Conservation (phyloP, 1,284 basidiomycete species). For the Anthracocystis panici-leucophaei region DNA sequence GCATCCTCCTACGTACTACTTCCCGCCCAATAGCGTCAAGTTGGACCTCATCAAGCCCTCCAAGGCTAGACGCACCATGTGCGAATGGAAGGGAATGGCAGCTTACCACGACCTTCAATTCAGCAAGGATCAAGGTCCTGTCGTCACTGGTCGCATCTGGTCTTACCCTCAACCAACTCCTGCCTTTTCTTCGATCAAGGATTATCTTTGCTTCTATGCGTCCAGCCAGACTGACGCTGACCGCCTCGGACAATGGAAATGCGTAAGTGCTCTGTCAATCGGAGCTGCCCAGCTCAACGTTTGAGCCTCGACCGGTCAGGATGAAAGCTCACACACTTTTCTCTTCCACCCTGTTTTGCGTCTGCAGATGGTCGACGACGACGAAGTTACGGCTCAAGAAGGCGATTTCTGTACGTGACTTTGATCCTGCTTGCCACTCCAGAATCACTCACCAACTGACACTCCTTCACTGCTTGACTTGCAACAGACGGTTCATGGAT, state of each 20-base stretch:
- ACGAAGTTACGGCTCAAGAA: conserved; percentile 61
- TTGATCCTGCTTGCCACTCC: too few relatives aligned
- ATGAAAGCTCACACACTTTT: neutral
- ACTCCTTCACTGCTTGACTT: neutral
- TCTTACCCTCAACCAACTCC: conserved; percentile 62
- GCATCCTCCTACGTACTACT: conserved; percentile 66
- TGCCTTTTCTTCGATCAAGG: conserved; percentile 55
- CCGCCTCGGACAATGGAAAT: conserved; percentile 57
- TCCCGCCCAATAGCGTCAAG: conserved; percentile 57
- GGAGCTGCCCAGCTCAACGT: neutral
- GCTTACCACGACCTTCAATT: conserved; percentile 61
- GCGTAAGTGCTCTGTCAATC: conserved; percentile 30
- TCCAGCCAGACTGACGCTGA: conserved; percentile 54
- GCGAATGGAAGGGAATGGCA: conserved; percentile 68
- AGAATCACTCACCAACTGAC: neutral
- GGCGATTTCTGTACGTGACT: conserved; percentile 64
- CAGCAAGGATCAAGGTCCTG: conserved; percentile 36
- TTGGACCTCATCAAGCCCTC: conserved; percentile 48
- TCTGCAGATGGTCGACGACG: conserved; percentile 59
- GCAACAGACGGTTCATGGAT: conserved; percentile 63
- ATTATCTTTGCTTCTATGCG: conserved; percentile 66
- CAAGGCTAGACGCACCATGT: conserved; percentile 61
- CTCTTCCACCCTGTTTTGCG: neutral
- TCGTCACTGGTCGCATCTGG: conserved; percentile 60
- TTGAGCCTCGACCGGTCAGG: neutral